A percentile compares a stretch with the other conserved stretches of the same genome.
Conservation (phyloP, 768 basidiomycete species). For the Lyophyllum shimeji region DNA sequence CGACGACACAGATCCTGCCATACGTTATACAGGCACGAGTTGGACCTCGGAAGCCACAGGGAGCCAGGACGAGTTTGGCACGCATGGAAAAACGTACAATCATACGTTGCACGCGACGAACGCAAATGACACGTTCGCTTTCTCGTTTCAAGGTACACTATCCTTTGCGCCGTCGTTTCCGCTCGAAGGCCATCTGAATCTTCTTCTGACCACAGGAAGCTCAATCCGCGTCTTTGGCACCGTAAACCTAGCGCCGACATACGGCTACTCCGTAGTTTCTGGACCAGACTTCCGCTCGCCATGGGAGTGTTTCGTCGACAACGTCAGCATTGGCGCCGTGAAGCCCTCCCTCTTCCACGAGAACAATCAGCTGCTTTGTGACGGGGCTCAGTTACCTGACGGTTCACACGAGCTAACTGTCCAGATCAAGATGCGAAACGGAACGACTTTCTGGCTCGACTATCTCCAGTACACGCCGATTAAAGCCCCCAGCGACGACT, state of each 20-base stretch:
- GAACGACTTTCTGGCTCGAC: constrained; percentile 4
- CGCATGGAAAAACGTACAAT: constrained; percentile 29
- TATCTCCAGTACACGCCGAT: constrained; percentile 1
- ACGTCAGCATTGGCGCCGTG: constrained; percentile 3
- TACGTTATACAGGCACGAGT: constrained; percentile 23
- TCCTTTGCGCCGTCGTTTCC: not conserved
- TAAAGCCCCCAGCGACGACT: not conserved
- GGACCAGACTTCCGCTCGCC: constrained; percentile 18
- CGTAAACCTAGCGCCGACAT: constrained; percentile 11
- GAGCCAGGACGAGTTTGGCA: constrained; percentile 25
- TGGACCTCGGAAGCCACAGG: constrained; percentile 26
- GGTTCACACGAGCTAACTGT: constrained; percentile 6
- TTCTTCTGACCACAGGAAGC: constrained; percentile 6
- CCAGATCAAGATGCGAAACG: not conserved
- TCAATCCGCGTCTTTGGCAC: constrained; percentile 20
- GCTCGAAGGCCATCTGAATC: no score
- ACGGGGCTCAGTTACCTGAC: not conserved
- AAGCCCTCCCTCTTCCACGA: not conserved
- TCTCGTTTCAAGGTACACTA: constrained; percentile 27
- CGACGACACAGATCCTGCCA: constrained; percentile 31
- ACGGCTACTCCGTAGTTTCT: no score
- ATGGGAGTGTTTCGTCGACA: constrained; percentile 26
- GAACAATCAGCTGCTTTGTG: constrained; percentile 9
- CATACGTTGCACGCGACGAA: constrained; percentile 30
- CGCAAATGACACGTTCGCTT: constrained; percentile 24